These are phyloP conservation scores for Apiotrichum siamense DNA, from an alignment of 1,284 basidiomycete genomes.

Conservation along the genomic window DNA sequence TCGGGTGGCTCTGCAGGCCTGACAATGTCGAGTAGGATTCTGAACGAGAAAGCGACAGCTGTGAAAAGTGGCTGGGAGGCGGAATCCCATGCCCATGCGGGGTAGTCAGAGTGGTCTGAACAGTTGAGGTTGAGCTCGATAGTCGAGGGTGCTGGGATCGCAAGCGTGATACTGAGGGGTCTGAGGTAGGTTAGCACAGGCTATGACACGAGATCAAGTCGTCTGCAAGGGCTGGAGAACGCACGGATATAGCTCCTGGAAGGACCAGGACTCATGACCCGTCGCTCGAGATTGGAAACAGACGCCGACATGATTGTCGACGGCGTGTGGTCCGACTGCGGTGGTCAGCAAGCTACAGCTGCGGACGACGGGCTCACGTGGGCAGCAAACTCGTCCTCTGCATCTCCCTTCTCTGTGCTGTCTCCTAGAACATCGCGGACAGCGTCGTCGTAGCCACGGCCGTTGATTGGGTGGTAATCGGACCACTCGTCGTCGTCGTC, in stretches of 20 bases:
- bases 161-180: slow-evolving; percentile 74
- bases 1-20: neutral
- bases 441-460: slow-evolving; percentile 15
- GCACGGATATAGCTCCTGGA: slow-evolving; percentile 25
- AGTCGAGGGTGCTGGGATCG: slow-evolving; percentile 51
- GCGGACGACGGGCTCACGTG: neutral
- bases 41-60: slow-evolving; percentile 35
- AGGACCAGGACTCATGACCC: slow-evolving; percentile 10
- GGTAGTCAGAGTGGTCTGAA: neutral
- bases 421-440: slow-evolving; percentile 22
- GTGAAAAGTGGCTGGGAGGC: slow-evolving; percentile 39
- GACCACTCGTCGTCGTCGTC: slow-evolving; percentile 18
- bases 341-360: neutral
- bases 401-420: slow-evolving; percentile 7
- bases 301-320: slow-evolving; percentile 46
- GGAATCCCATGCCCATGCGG: too few species aligned
- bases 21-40: slow-evolving; percentile 31
- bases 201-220: neutral
- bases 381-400: slow-evolving; percentile 36
- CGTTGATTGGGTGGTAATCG: slow-evolving; percentile 20
- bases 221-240: slow-evolving; percentile 16
- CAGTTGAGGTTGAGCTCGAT: neutral
- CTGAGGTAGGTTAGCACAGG: slow-evolving; percentile 54
- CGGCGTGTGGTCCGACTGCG: slow-evolving; percentile 48
- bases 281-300: slow-evolving; percentile 1